These are phyloP conservation scores for Alternaria dauci DNA, from an alignment of 2,329 filamentous ascomycete species.

Conservation along the genomic window DNA sequence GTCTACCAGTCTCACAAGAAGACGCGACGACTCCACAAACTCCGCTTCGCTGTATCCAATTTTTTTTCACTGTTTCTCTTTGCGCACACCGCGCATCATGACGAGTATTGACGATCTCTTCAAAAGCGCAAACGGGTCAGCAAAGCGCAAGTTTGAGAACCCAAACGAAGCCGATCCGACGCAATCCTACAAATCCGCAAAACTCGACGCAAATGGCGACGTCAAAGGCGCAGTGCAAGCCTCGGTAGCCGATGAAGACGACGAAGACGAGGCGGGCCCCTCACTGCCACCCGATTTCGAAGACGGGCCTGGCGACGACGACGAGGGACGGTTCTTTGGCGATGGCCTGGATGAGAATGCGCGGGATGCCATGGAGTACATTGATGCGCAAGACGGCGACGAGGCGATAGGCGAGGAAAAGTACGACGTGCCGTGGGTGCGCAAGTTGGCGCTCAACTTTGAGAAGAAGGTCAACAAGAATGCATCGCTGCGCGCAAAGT, in stretches of 20 bases:
- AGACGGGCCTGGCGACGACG: constrained; percentile 69
- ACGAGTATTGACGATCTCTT: constrained; percentile 70
- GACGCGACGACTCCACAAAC: constrained; percentile 16
- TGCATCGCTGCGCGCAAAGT: constrained; percentile 84
- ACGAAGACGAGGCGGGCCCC: constrained; percentile 58
- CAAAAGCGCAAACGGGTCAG: constrained; percentile 62
- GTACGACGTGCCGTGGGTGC: constrained; percentile 84
- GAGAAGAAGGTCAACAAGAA: constrained; percentile 93
- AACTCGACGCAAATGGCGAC: constrained; percentile 61
- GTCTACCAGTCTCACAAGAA: constrained; percentile 3
- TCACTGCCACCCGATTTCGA: constrained; percentile 65
- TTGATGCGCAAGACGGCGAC: constrained; percentile 72
- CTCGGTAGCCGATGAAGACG: constrained; percentile 59
- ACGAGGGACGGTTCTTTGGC: constrained; percentile 95
- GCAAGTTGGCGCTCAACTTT: constrained; percentile 80
- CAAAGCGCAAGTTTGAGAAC: constrained; percentile 68
- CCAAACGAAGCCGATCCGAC: constrained; percentile 63
- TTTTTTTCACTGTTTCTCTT: not conserved
- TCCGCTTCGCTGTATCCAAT: not conserved
- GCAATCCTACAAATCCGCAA: constrained; percentile 68
- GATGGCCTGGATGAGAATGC: constrained; percentile 85
- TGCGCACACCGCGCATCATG: constrained; percentile 51
- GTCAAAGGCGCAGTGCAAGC: constrained; percentile 58
- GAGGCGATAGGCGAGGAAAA: constrained; percentile 69
- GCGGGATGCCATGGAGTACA: constrained; percentile 84